Percentiles rank a stretch among this genome's conserved stretches.
phyloP scores from a whole-genome alignment of 768 basidiomycete genomes.

The Agrocybe pediades region DNA sequence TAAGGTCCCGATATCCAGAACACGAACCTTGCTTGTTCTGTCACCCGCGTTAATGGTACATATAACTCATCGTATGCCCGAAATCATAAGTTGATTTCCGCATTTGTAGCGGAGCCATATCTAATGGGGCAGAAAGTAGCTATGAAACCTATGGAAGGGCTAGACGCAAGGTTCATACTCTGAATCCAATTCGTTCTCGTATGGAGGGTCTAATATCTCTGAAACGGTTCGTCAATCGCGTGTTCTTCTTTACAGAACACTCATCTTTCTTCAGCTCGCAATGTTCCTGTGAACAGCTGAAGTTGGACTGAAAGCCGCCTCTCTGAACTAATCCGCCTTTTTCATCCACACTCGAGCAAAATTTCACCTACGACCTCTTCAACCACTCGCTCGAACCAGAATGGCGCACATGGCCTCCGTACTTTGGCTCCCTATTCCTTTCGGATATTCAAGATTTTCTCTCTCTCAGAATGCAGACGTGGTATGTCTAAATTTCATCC shows the following conservation, averaged over 20 bases:
- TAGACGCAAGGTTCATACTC: conserved; percentile 29
- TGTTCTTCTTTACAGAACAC: neutral
- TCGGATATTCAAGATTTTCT: too few relatives aligned
- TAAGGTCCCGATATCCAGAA: neutral
- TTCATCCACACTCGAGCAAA: conserved; percentile 39
- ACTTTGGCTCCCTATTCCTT: too few relatives aligned
- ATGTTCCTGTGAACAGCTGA: conserved; percentile 36
- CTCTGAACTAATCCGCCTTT: conserved; percentile 30
- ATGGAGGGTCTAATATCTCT: conserved; percentile 37
- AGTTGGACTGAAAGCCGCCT: conserved; percentile 32
- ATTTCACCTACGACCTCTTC: conserved; percentile 38
- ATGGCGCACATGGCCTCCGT: conserved; percentile 35
- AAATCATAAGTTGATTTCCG: too few relatives aligned
- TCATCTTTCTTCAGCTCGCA: conserved; percentile 26
- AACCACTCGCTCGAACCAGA: conserved; percentile 29
- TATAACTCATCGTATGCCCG: too few relatives aligned
- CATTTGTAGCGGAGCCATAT: neutral
- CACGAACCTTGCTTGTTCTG: neutral
- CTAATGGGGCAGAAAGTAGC: conserved; percentile 31
- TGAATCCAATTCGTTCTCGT: conserved; percentile 38
- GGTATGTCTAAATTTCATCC: too few relatives aligned
- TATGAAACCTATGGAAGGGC: conserved; percentile 22
- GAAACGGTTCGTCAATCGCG: conserved; percentile 25
- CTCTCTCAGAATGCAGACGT: too few relatives aligned
- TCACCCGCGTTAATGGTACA: too few relatives aligned